Evolutionary conservation across 2,329 filamentous ascomycete species (phyloP).

Genomic region (Arthrocladium fulminans): DNA sequence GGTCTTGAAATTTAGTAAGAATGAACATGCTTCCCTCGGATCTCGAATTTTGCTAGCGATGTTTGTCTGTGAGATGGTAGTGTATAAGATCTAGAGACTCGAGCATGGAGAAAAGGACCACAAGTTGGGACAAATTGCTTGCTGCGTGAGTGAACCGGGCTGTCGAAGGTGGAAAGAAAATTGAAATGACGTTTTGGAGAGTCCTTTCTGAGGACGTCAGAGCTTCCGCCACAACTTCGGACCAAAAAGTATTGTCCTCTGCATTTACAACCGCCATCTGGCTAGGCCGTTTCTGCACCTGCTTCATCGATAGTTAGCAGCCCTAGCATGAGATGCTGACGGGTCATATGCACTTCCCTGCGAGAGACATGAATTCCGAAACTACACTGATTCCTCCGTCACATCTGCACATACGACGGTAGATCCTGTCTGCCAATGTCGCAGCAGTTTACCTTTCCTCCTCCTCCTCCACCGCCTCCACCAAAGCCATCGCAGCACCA

Average conservation of each 20-base stretch:
- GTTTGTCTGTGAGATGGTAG: slow-evolving; percentile 1
- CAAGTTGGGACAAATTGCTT: too few species aligned
- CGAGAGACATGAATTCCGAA: not conserved
- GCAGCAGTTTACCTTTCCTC: slow-evolving; percentile 39
- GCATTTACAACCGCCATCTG: too few species aligned
- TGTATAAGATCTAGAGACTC: not conserved
- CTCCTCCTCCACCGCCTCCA: slow-evolving; percentile 37
- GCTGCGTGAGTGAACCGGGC: too few species aligned
- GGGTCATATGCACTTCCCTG: too few species aligned
- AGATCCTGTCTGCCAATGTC: slow-evolving; percentile 13
- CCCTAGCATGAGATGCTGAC: too few species aligned
- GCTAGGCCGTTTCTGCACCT: too few species aligned
- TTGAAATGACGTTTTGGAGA: not conserved
- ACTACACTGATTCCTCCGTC: not conserved
- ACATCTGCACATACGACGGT: not conserved
- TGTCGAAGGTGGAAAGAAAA: too few species aligned
- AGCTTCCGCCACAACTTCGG: not conserved
- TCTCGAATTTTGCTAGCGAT: not conserved
- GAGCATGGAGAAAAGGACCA: not conserved
- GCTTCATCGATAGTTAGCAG: too few species aligned
- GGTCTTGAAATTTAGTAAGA: slow-evolving; percentile 74
- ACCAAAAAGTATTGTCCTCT: not conserved
- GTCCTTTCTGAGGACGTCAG: not conserved
- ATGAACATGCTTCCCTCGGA: slow-evolving; percentile 21
- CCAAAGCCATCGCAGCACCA: slow-evolving; percentile 11